These are phyloP conservation scores for Neonectria punicea DNA, from an alignment of 2,329 filamentous ascomycete species.

Conservation along the genomic window DNA sequence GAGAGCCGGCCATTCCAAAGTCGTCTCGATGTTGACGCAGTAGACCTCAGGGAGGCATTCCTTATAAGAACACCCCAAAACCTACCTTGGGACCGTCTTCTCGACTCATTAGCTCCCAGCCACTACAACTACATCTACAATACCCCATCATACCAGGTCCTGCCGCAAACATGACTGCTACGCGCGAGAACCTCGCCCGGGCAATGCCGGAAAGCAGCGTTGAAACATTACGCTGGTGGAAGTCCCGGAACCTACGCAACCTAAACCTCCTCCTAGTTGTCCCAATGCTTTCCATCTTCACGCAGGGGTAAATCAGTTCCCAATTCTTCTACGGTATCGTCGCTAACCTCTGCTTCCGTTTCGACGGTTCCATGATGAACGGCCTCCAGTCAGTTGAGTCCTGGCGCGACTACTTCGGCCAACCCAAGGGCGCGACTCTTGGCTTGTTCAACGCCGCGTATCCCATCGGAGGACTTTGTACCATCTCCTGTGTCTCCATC, in stretches of 20 bases:
- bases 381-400: neutral
- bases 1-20: conserved; percentile 4
- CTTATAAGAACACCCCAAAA: neutral
- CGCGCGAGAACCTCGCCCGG: neutral
- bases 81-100: neutral
- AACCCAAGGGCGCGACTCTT: conserved; percentile 8
- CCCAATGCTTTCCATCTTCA: conserved; percentile 17
- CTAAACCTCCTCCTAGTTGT: conserved; percentile 5
- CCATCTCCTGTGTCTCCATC: neutral
- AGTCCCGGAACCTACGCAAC: conserved; percentile 1
- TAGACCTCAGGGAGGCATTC: neutral
- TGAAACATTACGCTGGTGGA: conserved; percentile 10
- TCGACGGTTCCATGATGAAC: conserved; percentile 9
- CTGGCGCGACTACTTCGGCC: conserved; percentile 11
- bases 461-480: conserved; percentile 6
- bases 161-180: neutral
- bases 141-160: neutral
- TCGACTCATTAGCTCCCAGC: neutral
- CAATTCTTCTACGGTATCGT: neutral
- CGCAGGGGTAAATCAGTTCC: neutral
- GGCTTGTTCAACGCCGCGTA: conserved; percentile 11
- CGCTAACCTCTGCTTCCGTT: neutral
- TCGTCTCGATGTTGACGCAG: conserved; percentile 4
- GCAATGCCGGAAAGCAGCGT: conserved; percentile 12
- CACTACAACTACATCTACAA: neutral